Conservation (phyloP, 2,329 filamentous ascomycete species). For the Trichophyton verrucosum region DNA sequence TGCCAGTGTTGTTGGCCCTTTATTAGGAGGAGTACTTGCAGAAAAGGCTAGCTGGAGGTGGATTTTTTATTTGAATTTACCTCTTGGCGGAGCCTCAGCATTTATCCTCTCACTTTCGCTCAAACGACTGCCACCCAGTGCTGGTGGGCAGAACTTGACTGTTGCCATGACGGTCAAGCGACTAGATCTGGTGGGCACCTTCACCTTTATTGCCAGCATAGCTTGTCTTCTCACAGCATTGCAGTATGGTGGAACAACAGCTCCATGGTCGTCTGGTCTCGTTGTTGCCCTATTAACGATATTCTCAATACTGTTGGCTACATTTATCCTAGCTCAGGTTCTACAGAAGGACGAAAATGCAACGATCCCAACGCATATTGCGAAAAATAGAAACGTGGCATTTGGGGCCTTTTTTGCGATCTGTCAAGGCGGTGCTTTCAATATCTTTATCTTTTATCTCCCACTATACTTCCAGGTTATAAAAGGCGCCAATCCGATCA, state of each 20-base stretch:
- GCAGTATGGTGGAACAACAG: conserved; percentile 36
- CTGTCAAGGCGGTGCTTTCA: conserved; percentile 17
- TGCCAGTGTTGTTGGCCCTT: conserved; percentile 4
- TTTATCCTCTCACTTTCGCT: conserved; percentile 19
- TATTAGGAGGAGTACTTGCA: conserved; percentile 24
- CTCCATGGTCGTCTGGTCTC: conserved; percentile 33
- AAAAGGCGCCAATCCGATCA: conserved; percentile 21
- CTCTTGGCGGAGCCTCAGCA: conserved; percentile 18
- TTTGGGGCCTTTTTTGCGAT: conserved; percentile 17
- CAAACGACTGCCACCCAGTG: conserved; percentile 13
- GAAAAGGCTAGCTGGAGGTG: conserved; percentile 26
- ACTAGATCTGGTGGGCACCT: conserved; percentile 32
- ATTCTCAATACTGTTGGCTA: conserved; percentile 37
- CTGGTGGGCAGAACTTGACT: conserved; percentile 12
- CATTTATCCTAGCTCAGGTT: conserved; percentile 24
- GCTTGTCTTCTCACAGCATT: conserved; percentile 36
- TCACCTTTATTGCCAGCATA: conserved; percentile 35
- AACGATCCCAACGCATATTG: conserved; percentile 24
- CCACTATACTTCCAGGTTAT: conserved; percentile 28
- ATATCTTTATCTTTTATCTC: conserved; percentile 21
- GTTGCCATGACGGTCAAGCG: conserved; percentile 19
- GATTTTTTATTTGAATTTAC: conserved; percentile 28
- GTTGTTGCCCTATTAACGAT: conserved; percentile 38
- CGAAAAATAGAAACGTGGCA: conserved; percentile 21
- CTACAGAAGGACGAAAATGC: conserved; percentile 26